Evolutionary conservation across 805 yeast genomes (phyloP).

Genomic region (Wickerhamomyces tratensis): DNA sequence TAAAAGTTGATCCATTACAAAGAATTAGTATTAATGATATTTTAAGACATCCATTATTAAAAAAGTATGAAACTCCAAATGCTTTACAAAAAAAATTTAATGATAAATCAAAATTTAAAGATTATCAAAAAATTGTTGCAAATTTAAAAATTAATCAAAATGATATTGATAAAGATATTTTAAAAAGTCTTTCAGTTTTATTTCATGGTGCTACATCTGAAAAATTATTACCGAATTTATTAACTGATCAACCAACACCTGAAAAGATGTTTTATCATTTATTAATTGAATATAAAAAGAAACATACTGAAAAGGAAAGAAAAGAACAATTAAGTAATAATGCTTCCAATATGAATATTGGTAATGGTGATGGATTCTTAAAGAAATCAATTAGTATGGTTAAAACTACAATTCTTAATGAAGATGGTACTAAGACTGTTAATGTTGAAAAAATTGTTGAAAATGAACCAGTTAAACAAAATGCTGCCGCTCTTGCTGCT

Average conservation of each 20-base stretch:
- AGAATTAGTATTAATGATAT: constrained; percentile 77
- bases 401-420: constrained; percentile 29
- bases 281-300: constrained; percentile 62
- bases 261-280: constrained; percentile 79
- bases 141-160: constrained; percentile 26
- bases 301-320: constrained; percentile 30
- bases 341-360: constrained; percentile 11
- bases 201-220: constrained; percentile 69
- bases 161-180: constrained; percentile 57
- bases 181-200: constrained; percentile 65
- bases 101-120: constrained; percentile 20
- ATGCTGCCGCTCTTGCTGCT: too few relatives aligned
- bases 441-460: constrained; percentile 17
- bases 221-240: constrained; percentile 41
- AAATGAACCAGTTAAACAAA: constrained; percentile 3
- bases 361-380: constrained; percentile 22
- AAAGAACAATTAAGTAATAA: constrained; percentile 11
- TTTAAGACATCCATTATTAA: constrained; percentile 69
- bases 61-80: constrained; percentile 49
- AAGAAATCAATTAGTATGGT: constrained; percentile 31
- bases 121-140: constrained; percentile 28
- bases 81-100: constrained; percentile 20
- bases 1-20: constrained; percentile 69
- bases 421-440: constrained; percentile 16
- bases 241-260: constrained; percentile 48